Evolutionary conservation across 148 eudicot genomes (phyloP).

Genomic region (Spergularia bocconei): DNA sequence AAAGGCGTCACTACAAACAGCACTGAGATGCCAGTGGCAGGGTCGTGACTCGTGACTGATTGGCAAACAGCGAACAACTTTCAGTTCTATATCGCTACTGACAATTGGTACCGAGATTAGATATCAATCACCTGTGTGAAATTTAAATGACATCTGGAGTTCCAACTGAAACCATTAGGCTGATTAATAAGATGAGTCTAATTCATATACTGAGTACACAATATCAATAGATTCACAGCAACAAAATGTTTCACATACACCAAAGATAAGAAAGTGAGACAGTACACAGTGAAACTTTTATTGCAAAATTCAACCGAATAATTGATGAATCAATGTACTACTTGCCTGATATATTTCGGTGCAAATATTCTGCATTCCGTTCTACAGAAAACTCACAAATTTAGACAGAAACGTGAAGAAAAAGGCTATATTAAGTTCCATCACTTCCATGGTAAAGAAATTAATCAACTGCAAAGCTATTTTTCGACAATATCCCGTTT

Average conservation of each 20-base stretch:
- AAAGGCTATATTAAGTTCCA: neutral
- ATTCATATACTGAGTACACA: no score
- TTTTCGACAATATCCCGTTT: neutral
- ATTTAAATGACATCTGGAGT: no score
- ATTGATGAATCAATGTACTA: neutral
- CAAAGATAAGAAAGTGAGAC: neutral
- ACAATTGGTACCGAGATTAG: no score
- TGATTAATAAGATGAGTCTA: no score
- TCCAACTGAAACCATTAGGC: no score
- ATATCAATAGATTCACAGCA: no score
- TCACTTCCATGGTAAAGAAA: neutral
- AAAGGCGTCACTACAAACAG: no score
- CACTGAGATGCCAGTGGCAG: no score
- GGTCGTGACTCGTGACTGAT: no score
- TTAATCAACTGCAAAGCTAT: conserved; percentile 10
- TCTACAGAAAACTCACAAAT: neutral
- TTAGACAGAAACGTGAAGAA: conserved; percentile 2
- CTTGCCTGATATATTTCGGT: neutral
- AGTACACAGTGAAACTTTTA: neutral
- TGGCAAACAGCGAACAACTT: no score
- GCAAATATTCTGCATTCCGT: neutral
- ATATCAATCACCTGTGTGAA: no score
- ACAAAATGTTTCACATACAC: neutral
- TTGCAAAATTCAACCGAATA: neutral
- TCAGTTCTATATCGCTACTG: no score